Evolutionary conservation across 2,329 filamentous ascomycete genomes (phyloP).

Genomic region (Pseudogymnoascus sp.): DNA sequence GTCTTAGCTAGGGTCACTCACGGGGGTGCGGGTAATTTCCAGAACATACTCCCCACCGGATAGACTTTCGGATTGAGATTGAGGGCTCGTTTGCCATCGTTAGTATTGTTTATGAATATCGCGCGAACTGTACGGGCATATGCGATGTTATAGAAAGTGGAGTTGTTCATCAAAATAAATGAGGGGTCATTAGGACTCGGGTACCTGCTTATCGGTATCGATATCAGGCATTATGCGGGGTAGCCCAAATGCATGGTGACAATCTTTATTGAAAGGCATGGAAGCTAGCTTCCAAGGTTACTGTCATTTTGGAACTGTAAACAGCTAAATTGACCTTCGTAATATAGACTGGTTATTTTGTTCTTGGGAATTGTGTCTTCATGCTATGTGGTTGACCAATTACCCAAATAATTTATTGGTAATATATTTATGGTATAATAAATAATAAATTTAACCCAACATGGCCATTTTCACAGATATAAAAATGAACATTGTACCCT

Average conservation of each 20-base stretch:
- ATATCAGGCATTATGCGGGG: neutral
- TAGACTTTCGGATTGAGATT: conserved; percentile 11
- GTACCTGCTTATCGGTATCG: neutral
- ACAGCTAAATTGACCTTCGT: neutral
- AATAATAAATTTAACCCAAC: too few species aligned
- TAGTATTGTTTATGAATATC: neutral
- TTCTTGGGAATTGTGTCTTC: neutral
- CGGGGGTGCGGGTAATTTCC: neutral
- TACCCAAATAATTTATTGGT: neutral
- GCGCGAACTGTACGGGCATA: neutral
- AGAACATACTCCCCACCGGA: conserved; percentile 9
- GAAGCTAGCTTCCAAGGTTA: neutral
- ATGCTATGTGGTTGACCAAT: neutral
- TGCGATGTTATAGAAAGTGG: neutral
- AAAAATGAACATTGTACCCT: neutral
- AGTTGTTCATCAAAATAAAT: neutral
- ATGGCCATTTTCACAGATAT: neutral
- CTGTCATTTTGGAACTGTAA: neutral
- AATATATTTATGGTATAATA: neutral
- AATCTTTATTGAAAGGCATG: neutral
- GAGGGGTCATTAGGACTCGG: neutral
- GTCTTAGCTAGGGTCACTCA: neutral
- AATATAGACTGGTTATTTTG: neutral
- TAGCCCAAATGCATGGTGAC: neutral
- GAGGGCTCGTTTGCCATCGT: conserved; percentile 3